Base-by-base conservation (phyloP, 2,329 filamentous ascomycete genomes). In the Pseudogymnoascus sp. region DNA sequence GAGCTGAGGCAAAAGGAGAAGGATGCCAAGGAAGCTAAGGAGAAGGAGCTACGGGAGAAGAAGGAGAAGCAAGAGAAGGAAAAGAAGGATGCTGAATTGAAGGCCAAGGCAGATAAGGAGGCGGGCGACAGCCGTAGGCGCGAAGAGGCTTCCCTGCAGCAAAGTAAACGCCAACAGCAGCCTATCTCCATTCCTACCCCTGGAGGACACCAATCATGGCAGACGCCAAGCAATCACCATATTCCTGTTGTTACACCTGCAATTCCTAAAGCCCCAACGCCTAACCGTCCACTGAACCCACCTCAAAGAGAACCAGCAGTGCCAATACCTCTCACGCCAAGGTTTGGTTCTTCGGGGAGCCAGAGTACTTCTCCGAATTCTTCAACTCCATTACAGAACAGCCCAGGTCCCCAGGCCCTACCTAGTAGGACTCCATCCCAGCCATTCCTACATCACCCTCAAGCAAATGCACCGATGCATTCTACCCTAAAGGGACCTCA, bases 1-100 rank as follows among this genome's bases (percentile, higher is more conserved):
- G 93, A 93, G 72, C 87, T 91, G 69, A 86, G 89, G 26, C 85
- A 89, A 69, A 89, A 83, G 70, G 93, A 96, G 70, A 89, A 86
- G 69, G 90, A 95, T 70, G 85, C 83, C 21, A 86, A 85, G 38
- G 90, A 95, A 70, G 84, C 80, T 70, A 87, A 83, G 69, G 81
- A 81, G 6, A 80, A 79, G 50, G 82, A 84, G 59, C 79, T 82
- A 35, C 80, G 77, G 65, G 81, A 84, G 65, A 83, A 79, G 47
- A 77, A 80, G 63, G 83, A 86, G 66, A 84, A 82, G 72, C 82
- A 83, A 66, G 82, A 83, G 40, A 81, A 78, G 38, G 80, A 81
- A 62, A 85, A 80, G 73, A 82, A 81, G 65, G 85, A 87, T 60
- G 84, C 81, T 71, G 86, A 88, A 65, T 70, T 73, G 29, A 76